Evolutionary conservation across 176 grass and related monocot species (phyloP), one percentile per base, ranked within the genome.

Genomic region (Zoysia pacifica): DNA sequence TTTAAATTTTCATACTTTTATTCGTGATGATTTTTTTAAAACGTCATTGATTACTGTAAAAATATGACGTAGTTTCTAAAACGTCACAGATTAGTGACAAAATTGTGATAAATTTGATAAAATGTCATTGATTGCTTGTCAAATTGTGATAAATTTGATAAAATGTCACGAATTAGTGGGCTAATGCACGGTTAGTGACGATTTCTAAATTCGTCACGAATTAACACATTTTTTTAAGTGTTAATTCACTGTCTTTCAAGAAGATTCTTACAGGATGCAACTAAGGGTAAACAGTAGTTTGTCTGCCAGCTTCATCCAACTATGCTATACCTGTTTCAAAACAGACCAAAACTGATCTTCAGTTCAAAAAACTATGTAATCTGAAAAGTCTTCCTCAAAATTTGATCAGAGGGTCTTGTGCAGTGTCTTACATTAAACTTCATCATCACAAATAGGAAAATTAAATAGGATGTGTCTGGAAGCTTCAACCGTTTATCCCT

Each of bases 161-260:
- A n/a, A n/a, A n/a, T n/a, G n/a, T n/a, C n/a, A n/a, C n/a, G n/a
- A n/a, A n/a, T n/a, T n/a, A n/a, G n/a, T n/a, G n/a, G n/a, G n/a
- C n/a, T n/a, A n/a, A n/a, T n/a, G n/a, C n/a, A n/a, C n/a, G n/a
- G n/a, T n/a, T n/a, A n/a, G n/a, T n/a, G n/a, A n/a, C n/a, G n/a
- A n/a, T n/a, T n/a, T n/a, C n/a, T n/a, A n/a, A n/a, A n/a, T n/a
- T n/a, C n/a, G n/a, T n/a, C n/a, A n/a, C n/a, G n/a, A n/a, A n/a
- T n/a, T n/a, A n/a, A n/a, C n/a, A n/a, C n/a, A n/a, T n/a, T n/a
- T n/a, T n/a, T n/a, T n/a, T n/a, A n/a, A n/a, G n/a, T n/a, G n/a
- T n/a, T n/a, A 64, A 56, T 64, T 48, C 78, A 47, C 49, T 48
- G 66, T 42, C 65, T 82, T 65, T 67, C 28, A 82, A 8, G 65